phyloP scores from a whole-genome alignment of 495 filamentous ascomycete species.

The Aspergillus steynii region DNA sequence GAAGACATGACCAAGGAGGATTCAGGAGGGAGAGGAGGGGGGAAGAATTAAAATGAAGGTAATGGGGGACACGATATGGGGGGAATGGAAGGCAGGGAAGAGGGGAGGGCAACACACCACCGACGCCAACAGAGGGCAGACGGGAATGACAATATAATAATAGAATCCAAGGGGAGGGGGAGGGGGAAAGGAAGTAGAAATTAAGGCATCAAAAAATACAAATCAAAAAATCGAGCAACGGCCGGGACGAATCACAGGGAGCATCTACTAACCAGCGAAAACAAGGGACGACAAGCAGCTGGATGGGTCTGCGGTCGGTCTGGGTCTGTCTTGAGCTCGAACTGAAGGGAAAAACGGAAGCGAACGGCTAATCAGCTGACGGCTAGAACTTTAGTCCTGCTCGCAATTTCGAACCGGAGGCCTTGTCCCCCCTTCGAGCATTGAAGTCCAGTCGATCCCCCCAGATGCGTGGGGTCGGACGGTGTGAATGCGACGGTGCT shows the following conservation, averaged over 20 bases:
- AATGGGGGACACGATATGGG: background rate
- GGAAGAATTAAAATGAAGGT: background rate
- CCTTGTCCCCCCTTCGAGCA: background rate
- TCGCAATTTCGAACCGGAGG: background rate
- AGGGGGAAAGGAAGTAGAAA: background rate
- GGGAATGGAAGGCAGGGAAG: background rate
- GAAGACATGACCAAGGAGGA: background rate
- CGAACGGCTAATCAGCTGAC: constrained; percentile 29
- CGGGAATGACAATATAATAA: constrained; percentile 6
- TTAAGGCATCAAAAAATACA: constrained; percentile 4
- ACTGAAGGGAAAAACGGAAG: constrained; percentile 19
- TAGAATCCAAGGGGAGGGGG: constrained; percentile 10
- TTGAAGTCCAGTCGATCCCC: background rate
- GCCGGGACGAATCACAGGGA: background rate
- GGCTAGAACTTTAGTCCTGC: background rate
- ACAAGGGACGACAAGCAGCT: constrained; percentile 17
- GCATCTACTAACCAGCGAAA: background rate
- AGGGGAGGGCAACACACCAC: constrained; percentile 7
- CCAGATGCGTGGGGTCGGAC: background rate
- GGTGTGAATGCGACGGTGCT: background rate
- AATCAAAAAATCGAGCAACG: constrained; percentile 11
- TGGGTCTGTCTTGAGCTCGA: constrained; percentile 21
- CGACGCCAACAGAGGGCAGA: background rate
- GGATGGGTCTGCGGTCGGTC: constrained; percentile 25
- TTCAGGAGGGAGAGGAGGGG: background rate